Conservation (phyloP, 176 grass and related monocot species). For the Carex myosuroides region DNA sequence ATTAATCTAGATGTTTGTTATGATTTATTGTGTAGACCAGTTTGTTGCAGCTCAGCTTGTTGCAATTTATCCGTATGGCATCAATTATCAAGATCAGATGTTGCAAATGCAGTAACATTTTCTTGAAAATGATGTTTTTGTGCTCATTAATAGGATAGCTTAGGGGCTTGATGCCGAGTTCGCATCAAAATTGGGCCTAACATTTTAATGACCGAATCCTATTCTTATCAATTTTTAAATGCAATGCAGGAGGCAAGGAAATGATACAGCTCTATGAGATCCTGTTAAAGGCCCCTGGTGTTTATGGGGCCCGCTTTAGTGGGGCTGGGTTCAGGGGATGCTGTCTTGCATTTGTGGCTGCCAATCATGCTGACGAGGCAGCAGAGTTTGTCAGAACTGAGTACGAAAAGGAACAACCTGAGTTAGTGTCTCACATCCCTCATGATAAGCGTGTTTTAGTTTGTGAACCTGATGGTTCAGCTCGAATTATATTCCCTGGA, state of each 20-base stretch:
- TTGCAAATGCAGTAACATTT: neutral
- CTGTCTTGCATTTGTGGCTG: constrained; percentile 67
- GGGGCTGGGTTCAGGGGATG: constrained; percentile 95
- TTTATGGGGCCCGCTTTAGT: constrained; percentile 79
- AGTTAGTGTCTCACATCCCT: constrained; percentile 49
- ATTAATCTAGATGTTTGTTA: too few relatives aligned
- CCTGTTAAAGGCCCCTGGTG: constrained; percentile 74
- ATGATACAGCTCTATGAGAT: constrained; percentile 96
- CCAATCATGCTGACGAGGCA: constrained; percentile 38
- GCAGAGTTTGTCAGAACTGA: constrained; percentile 48
- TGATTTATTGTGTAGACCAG: too few relatives aligned
- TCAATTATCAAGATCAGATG: neutral
- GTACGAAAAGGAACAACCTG: constrained; percentile 61
- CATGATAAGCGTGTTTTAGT: constrained; percentile 54
- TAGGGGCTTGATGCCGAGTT: neutral
- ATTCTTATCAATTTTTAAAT: neutral
- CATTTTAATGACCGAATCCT: neutral
- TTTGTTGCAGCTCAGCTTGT: too few relatives aligned
- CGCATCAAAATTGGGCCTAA: neutral
- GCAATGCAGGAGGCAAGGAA: constrained; percentile 61
- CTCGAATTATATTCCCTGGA: constrained; percentile 41
- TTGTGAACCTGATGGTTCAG: constrained; percentile 58
- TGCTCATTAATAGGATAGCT: neutral
- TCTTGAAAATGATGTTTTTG: neutral
- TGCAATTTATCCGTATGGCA: neutral